Evolutionary conservation across 306 rosid genomes (phyloP), one percentile per base, ranked within the genome.

Genomic region (Lotus japonicus): DNA sequence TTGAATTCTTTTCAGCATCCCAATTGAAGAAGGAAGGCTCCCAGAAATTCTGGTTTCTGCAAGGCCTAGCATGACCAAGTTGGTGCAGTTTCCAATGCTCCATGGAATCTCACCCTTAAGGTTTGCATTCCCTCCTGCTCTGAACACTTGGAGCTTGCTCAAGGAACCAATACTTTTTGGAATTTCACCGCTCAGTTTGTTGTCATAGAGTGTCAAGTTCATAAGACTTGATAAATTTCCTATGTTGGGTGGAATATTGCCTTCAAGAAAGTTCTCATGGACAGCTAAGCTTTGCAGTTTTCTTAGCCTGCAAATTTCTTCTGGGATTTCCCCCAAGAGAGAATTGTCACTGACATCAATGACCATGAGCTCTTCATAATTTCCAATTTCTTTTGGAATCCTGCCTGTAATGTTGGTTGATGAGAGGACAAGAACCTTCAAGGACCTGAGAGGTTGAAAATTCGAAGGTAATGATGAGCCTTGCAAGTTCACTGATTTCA

Each of bases 1-100:
- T 67, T 85, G 86, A 36, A 92, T 16, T 7, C 75, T 77, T 61
- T 73, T 81, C 43, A 92, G 84, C 81, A 35, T 79, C 71, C 92
- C 92, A 41, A 92, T 87, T 5, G 96, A 81, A 8, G 95, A 70
- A 45, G 98, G 96, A 70, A 92, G 73, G 11, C 58, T 59, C 7
- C 98, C 96, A 4, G 92, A 82, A 79, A 92, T 84, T 81, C 95
- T 67, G 51, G 90, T 87, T 71, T 85, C 98, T 9, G 98, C 90
- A 21, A 92, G 79, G 77, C 98, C 98, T 80, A 92, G 77, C 76
- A 84, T 46, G 63, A 83, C 77, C 87, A 92, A 83, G 70, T 68
- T 80, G 59, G 84, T 84, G 86, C 98, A 92, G 84, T 85, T 87
- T 75, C 96, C 96, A 64, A 92, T 92, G 59, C 85, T 95, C 81